These are phyloP conservation scores for Rhodosporidiobolus sp. DNA, from an alignment of 768 basidiomycete species.

Conservation along the genomic window DNA sequence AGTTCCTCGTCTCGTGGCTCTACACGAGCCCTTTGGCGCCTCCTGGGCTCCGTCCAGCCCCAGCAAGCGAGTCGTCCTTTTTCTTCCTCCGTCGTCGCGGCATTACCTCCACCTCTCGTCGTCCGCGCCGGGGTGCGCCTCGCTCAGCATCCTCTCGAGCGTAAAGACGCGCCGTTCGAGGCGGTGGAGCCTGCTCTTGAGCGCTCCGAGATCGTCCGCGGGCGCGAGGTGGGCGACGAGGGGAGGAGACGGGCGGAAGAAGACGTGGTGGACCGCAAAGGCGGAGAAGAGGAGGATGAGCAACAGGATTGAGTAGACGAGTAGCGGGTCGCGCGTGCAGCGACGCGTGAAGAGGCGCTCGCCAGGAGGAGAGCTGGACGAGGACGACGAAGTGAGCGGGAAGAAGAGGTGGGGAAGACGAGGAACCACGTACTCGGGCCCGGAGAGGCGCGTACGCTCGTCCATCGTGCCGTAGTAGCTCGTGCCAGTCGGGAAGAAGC, in stretches of 20 bases:
- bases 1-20: no score
- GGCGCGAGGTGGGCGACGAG: neutral
- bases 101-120: neutral
- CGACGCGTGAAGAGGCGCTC: neutral
- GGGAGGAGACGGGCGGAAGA: neutral
- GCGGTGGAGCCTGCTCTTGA: neutral
- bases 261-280: slow-evolving; percentile 5
- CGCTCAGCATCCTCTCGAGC: neutral
- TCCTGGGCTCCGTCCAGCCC: no score
- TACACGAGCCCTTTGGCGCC: no score
- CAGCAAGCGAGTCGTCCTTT: neutral
- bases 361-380: neutral
- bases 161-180: neutral
- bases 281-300: neutral
- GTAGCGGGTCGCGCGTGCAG: neutral
- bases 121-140: neutral
- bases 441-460: neutral
- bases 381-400: neutral
- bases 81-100: neutral
- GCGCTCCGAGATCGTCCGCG: neutral
- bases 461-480: no score
- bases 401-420: neutral
- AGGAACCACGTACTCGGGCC: neutral
- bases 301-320: neutral
- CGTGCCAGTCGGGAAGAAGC: neutral